Base-by-base conservation (phyloP, 805 yeast species). In the Barnettozyma populi region DNA sequence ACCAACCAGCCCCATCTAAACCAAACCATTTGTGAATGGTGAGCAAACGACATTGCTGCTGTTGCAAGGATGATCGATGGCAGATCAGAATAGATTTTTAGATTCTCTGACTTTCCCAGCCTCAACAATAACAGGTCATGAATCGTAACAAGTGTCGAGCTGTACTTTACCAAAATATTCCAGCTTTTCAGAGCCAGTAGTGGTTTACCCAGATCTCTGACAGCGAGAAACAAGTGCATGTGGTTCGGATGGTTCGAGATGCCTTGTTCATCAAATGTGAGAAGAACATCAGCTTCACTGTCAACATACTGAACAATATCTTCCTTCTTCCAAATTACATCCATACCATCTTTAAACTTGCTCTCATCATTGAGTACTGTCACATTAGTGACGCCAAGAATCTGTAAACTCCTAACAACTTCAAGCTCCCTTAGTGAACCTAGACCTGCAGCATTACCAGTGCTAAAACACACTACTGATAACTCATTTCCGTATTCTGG, bases 11-110 rank as follows among this genome's bases (percentile, higher is more conserved):
- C 83, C 70, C 86, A 86, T 55, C 99, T 74, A 64, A 84, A 94
- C 97, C 97, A 92, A 8, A 85, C 90, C 86, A 94, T 86, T 64
- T 94, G 99, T 2, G 95, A 80, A 52, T 73, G 73, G 66, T 94
- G 98, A 3, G 86, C 95, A 53, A 74, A 73, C 3, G 82, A 68
- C 96, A 92, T 89, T 4, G 96, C 86, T 0, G 84, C 75, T 46
- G 82, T 71, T 5, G 75, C 60, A 13, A 69, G 46, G 1, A 68
- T 49, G 0, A 53, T 43, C 0, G 62, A 29, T 51, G 63, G 57
- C 34, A 69, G 11, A 59, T 59, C 53, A 41, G 69, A 37, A 74
- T 66, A 47, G 65, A 69, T 47, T 69, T 65, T 46, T 66, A 62
- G 70, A n/a, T 21, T 42, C 3, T 19, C 31, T 18, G 35, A 23